Percentiles rank a stretch among this genome's conserved stretches.
Conservation (phyloP, 495 filamentous ascomycete genomes). For the Emericellopsis terricola region DNA sequence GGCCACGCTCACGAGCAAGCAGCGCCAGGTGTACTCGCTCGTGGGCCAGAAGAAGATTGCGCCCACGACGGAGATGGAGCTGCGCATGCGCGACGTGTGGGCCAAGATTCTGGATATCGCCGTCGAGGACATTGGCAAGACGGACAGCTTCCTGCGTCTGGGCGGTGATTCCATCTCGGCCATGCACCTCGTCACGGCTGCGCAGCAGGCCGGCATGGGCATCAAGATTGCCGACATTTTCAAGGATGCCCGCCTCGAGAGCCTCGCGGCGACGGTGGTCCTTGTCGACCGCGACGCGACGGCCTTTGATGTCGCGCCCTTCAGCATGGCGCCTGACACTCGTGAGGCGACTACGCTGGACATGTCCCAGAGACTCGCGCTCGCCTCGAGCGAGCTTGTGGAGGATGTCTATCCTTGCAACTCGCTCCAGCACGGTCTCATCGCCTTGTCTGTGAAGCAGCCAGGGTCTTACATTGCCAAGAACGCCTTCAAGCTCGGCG, state of each 20-base stretch:
- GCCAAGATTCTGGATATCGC: conserved; percentile 19
- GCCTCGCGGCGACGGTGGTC: not conserved
- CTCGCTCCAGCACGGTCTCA: conserved; percentile 11
- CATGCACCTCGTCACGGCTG: conserved; percentile 20
- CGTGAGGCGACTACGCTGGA: not conserved
- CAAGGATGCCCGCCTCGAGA: not conserved
- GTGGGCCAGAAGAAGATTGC: conserved; percentile 14
- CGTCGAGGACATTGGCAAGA: conserved; percentile 15
- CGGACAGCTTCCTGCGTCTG: conserved; percentile 24
- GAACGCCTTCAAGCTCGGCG: not conserved
- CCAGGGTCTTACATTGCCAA: not conserved
- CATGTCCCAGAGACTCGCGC: conserved; percentile 12
- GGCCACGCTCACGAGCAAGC: conserved; percentile 15
- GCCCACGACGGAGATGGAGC: conserved; percentile 19
- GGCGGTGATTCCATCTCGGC: conserved; percentile 25
- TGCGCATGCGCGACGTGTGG: conserved; percentile 24
- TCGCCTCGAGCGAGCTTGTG: not conserved
- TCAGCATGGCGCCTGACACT: not conserved
- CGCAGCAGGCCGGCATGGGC: conserved; percentile 8
- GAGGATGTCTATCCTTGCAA: conserved; percentile 1
- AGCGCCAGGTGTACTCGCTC: conserved; percentile 16
- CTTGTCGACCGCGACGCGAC: not conserved
- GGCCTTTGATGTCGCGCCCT: not conserved
- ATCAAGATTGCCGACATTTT: not conserved
- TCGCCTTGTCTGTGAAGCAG: conserved; percentile 16